A percentile compares a stretch with the other conserved stretches of the same genome.
Evolutionary conservation across 441 rosid genomes (phyloP).

Genomic region (Euphorbia celastroides): DNA sequence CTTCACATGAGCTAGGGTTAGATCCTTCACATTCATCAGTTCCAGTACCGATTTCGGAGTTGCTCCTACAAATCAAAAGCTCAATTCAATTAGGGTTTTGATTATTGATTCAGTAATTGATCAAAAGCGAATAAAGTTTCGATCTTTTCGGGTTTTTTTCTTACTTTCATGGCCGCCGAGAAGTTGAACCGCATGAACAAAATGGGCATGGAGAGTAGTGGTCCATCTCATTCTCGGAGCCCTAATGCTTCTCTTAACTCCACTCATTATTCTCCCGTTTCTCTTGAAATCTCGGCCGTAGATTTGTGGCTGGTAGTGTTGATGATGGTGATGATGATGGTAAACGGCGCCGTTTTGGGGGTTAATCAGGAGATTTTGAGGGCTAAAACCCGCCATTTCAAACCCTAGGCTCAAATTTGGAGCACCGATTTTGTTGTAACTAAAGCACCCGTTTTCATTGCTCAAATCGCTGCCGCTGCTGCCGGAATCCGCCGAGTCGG

Average conservation of each 20-base stretch:
- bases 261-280: slow-evolving; percentile 39
- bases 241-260: slow-evolving; percentile 61
- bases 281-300: slow-evolving; percentile 74
- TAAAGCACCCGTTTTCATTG: slow-evolving; percentile 50
- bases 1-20: slow-evolving; percentile 99
- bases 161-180: slow-evolving; percentile 98
- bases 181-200: slow-evolving; percentile 94
- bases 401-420: slow-evolving; percentile 64
- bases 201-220: slow-evolving; percentile 86
- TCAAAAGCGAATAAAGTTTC: too few relatives aligned
- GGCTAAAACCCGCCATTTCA: slow-evolving; percentile 34
- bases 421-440: slow-evolving; percentile 24
- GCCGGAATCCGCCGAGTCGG: slow-evolving; percentile 56
- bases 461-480: slow-evolving; percentile 74
- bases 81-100: too few relatives aligned
- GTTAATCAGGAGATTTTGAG: slow-evolving; percentile 18
- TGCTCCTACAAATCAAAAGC: slow-evolving; percentile 55
- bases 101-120: too few relatives aligned
- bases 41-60: slow-evolving; percentile 97
- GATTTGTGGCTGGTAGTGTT: slow-evolving; percentile 51
- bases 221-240: slow-evolving; percentile 99
- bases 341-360: slow-evolving; percentile 29
- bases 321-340: slow-evolving; percentile 22
- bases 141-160: not conserved
- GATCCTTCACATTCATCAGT: slow-evolving; percentile 97